Base-by-base conservation (phyloP, 768 basidiomycete genomes). In the Coprinopsis strossmayeri region DNA sequence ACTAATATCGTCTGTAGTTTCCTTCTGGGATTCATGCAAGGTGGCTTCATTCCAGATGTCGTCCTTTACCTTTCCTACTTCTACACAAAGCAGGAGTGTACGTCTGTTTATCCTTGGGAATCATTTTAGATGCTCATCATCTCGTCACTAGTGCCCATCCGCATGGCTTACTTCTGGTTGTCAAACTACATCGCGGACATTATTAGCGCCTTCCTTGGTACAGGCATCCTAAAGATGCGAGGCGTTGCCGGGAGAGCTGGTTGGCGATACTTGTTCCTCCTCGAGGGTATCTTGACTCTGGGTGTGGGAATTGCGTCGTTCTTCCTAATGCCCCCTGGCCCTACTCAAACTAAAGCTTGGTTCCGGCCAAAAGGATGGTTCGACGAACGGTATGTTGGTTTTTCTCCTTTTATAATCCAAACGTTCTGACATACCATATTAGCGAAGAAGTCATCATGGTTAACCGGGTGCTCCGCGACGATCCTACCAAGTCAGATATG, bases 161-260 rank as follows among this genome's bases (percentile, higher is more conserved):
- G 84, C n/a, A 68, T 87, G 9, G 82, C 81, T 1, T 78, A 72
- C 55, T 85, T 86, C 69, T 87, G 82, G 82, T 69, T 77, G 24
- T 78, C 79, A 3, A 76, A 76, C 59, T 79, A 83, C 46, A 46
- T 73, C 1, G 68, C 76, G 2, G 62, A 73, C 38, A 78, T 87
- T 43, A 53, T 79, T 17, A 71, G 76, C 43, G 77, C 78, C 2
- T 86, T 89, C 61, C 57, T 86, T 7, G 85, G 81, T 0, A 79
- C 78, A 0, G 84, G 82, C 3, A 77, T 85, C 15, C 64, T 84
- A 13, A 61, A 64, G 40, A 67, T 82, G 48, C 69, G 77, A 5
- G 81, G 78, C 17, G 64, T 79, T 4, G 61, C 58, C 13, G 82
- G 81, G 0, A 63, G 67, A 26, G 75, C 71, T 23, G 79, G 81